phyloP scores from a whole-genome alignment of 805 yeast species.

The Diddensiella santjacobensis region DNA sequence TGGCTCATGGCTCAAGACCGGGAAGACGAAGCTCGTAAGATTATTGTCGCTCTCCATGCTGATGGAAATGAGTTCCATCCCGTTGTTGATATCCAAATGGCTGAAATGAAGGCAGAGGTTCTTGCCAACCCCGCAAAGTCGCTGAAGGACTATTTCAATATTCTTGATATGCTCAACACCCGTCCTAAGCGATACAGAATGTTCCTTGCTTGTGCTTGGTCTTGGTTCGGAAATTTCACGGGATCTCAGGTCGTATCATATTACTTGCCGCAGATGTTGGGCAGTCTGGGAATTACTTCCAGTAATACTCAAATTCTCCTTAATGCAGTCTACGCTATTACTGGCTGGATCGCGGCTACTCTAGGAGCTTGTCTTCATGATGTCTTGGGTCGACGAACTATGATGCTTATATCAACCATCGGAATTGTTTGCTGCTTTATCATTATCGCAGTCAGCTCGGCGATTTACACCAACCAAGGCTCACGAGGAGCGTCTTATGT shows the following conservation, averaged over 20 bases:
- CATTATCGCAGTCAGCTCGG: conserved; percentile 13
- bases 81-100: conserved; percentile 16
- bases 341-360: conserved; percentile 15
- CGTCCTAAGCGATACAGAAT: conserved; percentile 7
- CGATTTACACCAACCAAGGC: neutral
- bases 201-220: neutral
- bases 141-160: conserved; percentile 12
- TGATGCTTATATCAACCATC: conserved; percentile 25
- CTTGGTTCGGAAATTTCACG: conserved; percentile 11
- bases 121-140: conserved; percentile 9
- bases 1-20: conserved; percentile 67
- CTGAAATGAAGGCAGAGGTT: conserved; percentile 15
- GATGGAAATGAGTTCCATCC: conserved; percentile 17
- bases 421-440: conserved; percentile 22
- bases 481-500: conserved; percentile 7
- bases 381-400: conserved; percentile 29
- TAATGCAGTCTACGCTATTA: conserved; percentile 12
- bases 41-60: conserved; percentile 14
- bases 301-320: conserved; percentile 3
- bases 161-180: conserved; percentile 14
- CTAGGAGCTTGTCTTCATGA: conserved; percentile 26
- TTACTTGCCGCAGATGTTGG: conserved; percentile 13
- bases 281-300: conserved; percentile 10
- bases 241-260: conserved; percentile 14
- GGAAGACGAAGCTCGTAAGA: conserved; percentile 40